Conservation (phyloP, 108 stramenopile species). For the Mediolabrus comicus region DNA sequence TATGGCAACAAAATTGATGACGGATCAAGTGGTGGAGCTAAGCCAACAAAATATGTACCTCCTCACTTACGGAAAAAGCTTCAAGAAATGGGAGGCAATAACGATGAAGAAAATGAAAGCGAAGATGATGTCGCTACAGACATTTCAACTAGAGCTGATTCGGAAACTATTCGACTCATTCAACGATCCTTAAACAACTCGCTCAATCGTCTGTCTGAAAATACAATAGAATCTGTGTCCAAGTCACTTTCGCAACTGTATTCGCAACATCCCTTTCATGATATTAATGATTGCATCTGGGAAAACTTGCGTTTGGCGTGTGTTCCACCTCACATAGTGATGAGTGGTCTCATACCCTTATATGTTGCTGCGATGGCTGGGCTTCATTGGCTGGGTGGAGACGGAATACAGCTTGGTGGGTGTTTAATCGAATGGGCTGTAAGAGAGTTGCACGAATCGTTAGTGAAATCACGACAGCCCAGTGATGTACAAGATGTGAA, state of each 20-base stretch:
- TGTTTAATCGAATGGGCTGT: slow-evolving; percentile 67
- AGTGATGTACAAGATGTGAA: slow-evolving; percentile 16
- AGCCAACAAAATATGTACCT: slow-evolving; percentile 75
- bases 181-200: slow-evolving; percentile 80
- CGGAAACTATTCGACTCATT: slow-evolving; percentile 46
- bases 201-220: slow-evolving; percentile 90
- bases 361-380: slow-evolving; percentile 75
- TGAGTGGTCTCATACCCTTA: slow-evolving; percentile 83
- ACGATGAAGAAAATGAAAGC: slow-evolving; percentile 3
- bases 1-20: slow-evolving; percentile 81
- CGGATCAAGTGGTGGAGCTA: not conserved
- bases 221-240: slow-evolving; percentile 85
- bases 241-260: slow-evolving; percentile 63
- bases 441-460: slow-evolving; percentile 36
- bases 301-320: slow-evolving; percentile 70
- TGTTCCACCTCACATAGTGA: slow-evolving; percentile 59
- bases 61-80: slow-evolving; percentile 71
- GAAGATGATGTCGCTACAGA: not conserved
- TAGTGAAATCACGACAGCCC: slow-evolving; percentile 13
- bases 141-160: slow-evolving; percentile 11
- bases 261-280: slow-evolving; percentile 50
- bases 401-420: slow-evolving; percentile 74
- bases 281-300: slow-evolving; percentile 76
- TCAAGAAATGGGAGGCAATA: slow-evolving; percentile 17
- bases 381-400: slow-evolving; percentile 80